These are phyloP conservation scores for Radiomyces spectabilis DNA, from an alignment of 192 early-diverging fungal species.

Conservation along the genomic window DNA sequence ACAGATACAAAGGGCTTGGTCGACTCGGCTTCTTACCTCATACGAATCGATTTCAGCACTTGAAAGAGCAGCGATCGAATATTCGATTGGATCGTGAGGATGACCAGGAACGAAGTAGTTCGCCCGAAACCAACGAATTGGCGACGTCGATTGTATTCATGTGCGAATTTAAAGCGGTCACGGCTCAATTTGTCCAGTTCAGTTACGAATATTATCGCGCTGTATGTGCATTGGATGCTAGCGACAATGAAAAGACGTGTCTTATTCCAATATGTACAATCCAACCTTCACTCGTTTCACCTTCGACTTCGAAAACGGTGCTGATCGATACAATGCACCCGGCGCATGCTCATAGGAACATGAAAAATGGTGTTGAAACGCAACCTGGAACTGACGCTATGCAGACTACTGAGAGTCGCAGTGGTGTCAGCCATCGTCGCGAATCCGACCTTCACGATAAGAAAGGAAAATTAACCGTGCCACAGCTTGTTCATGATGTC, in stretches of 20 bases:
- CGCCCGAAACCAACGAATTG: not conserved
- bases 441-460: no score
- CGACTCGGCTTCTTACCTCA: conserved; percentile 3
- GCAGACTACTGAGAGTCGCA: no score
- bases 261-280: conserved; percentile 23
- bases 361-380: not conserved
- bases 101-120: not conserved
- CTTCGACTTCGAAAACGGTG: no score
- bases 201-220: conserved; percentile 15
- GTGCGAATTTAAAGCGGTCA: conserved; percentile 17
- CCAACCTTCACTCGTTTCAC: not conserved
- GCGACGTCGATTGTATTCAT: not conserved
- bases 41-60: conserved; percentile 8
- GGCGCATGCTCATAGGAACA: no score
- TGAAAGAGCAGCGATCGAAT: conserved; percentile 8
- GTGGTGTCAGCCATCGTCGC: no score
- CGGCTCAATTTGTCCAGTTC: conserved; percentile 10
- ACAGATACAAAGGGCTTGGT: conserved; percentile 9
- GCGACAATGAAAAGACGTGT: conserved; percentile 12
- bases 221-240: conserved; percentile 15
- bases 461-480: not conserved
- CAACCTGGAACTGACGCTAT: not conserved
- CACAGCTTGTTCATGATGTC: not conserved
- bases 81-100: not conserved
- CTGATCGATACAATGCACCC: no score